Evolutionary conservation across 208 protist species (phyloP), one percentile per base, ranked within the genome.

Genomic region (Phytomonas sp.): DNA sequence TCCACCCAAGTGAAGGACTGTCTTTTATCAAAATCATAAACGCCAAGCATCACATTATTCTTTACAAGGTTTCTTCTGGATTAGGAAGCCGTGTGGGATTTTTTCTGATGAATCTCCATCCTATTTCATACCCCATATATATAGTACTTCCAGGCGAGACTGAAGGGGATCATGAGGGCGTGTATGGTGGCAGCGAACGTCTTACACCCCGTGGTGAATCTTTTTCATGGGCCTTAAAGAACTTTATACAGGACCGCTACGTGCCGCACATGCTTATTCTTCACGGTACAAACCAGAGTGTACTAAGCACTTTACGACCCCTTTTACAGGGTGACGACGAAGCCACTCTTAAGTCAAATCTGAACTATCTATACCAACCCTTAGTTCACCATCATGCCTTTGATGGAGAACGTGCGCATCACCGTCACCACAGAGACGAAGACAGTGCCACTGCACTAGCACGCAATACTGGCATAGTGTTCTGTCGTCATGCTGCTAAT

Each of bases 11-110:
- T 37, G 86, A 93, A 68, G 70, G 68, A 33, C 60, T 94, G 37
- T 75, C 84, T 52, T 96, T 88, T 76, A 96, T 96, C 37, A 88
- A 93, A 67, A 96, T 94, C 67, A 79, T 92, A 60, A 89, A 96
- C 76, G 86, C 93, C 16, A 94, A 96, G 79, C 87, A 84, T 63
- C 91, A 94, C 75, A 84, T 96, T 34, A 78, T 93, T 1, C 69
- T 96, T 49, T 78, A 96, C 77, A 85, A 83, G 26, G 82, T 96
- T 29, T 71, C 74, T 23, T 81, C 78, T 52, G 87, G 87, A 0
- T 73, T 96, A 4, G 88, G 84, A 36, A 93, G 83, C 63, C 86
- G 85, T 49, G 88, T 96, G 67, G 84, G 79, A 29, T 96, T 94
- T 75, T 96, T 96, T 65, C 66, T 96, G n/a, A 62, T 91, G 52